These are phyloP conservation scores for Solanum tarijense DNA, from an alignment of 257 asterid genomes.

Conservation along the genomic window DNA sequence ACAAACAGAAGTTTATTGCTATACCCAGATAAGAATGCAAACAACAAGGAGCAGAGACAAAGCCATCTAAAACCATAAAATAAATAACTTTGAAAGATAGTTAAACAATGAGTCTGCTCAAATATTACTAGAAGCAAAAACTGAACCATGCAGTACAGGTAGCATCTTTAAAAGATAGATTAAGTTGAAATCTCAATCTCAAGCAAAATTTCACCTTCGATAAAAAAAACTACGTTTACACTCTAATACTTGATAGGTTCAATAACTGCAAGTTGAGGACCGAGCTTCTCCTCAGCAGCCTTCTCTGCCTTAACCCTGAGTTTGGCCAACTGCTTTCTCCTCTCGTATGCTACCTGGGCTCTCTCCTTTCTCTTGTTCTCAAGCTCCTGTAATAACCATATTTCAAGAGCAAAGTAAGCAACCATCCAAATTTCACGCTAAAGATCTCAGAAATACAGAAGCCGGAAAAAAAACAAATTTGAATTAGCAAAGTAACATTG, in stretches of 20 bases:
- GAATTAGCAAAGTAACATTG: neutral
- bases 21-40: neutral
- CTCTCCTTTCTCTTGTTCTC: slow-evolving; percentile 94
- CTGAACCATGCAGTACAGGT: neutral
- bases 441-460: neutral
- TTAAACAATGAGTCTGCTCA: neutral
- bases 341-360: slow-evolving; percentile 60
- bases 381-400: slow-evolving; percentile 39
- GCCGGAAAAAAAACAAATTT: neutral
- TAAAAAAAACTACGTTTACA: neutral
- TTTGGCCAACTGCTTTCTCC: slow-evolving; percentile 68
- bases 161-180: neutral
- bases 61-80: neutral
- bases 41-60: neutral
- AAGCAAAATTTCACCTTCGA: slow-evolving; percentile 16
- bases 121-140: neutral
- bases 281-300: slow-evolving; percentile 67
- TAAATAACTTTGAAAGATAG: neutral
- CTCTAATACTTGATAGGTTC: slow-evolving; percentile 55
- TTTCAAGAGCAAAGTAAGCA: neutral
- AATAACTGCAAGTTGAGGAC: slow-evolving; percentile 65
- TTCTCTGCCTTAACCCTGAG: slow-evolving; percentile 72
- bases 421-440: neutral
- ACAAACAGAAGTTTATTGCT: no score
- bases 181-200: slow-evolving; percentile 8